Base-by-base conservation (phyloP, 2,329 filamentous ascomycete species). In the Neurospora crassa region DNA sequence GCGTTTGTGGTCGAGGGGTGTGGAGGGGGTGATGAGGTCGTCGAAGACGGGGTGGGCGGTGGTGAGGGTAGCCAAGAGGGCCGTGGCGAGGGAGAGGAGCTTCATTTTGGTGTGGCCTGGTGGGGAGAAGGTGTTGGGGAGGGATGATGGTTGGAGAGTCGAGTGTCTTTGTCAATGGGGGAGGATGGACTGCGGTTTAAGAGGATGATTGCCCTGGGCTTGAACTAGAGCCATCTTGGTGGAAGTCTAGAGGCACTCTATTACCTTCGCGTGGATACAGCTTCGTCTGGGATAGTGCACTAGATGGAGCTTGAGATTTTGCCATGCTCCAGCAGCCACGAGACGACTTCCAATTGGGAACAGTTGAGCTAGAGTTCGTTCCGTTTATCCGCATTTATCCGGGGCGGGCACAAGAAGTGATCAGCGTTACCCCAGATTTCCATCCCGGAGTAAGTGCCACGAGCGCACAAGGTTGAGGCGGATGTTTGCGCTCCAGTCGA, bases 1-100 rank as follows among this genome's bases (percentile, higher is more conserved):
- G 10, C 75, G 70, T 68, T 74, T 74, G 45, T 47, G 24, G 45
- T 47, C 45, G 67, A 78, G 69, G 1, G 75, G 75, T 2, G 70
- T 69, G 4, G 45, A 69, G 3, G 75, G 73, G 43, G 70, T 69
- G 72, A 74, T 75, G 41, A 76, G 68, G 68, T 76, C 75, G 67
- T 74, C 72, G 40, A 74, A 76, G 29, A 72, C 74, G 14, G 75
- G 73, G 37, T 72, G 69, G 5, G 74, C 70, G 20, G 69, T 40
- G 34, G 68, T 72, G 68, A 67, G 71, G 67, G 45, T 70, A 68
- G 71, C 76, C 67, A 73, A 8, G 40, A 76, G 68, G 73, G 70
- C 72, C 20, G 72, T 71, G 40, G 71, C 70, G 2, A 75, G 4
- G 59, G 69, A 70, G 8, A 75, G 53, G 67, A 75, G 47, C 72